Conservation (phyloP, 108 stramenopile species). For the Nannochloropsis gaditana region DNA sequence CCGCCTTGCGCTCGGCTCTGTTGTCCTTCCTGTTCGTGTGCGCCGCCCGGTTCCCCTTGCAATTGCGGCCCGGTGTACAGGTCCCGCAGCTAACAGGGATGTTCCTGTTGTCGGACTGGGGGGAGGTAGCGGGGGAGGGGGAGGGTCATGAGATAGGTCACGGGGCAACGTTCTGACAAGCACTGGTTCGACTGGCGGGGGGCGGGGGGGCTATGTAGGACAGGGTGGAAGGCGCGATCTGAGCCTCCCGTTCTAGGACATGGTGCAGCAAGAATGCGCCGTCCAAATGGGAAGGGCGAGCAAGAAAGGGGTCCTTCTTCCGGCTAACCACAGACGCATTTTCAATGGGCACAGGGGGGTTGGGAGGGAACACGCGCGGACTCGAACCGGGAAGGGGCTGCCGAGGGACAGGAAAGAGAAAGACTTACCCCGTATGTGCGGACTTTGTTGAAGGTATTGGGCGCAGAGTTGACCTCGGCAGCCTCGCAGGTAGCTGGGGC, state of each 20-base stretch:
- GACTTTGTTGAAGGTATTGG: neutral
- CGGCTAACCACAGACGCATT: too few species aligned
- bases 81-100: neutral
- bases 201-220: neutral
- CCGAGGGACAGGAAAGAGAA: neutral
- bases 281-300: too few species aligned
- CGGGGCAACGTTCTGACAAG: too few species aligned
- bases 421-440: neutral
- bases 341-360: too few species aligned
- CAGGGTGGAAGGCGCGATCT: neutral
- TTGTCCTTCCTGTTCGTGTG: neutral
- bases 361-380: too few species aligned
- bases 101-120: neutral
- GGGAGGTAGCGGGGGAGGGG: neutral
- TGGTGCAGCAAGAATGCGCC: too few species aligned
- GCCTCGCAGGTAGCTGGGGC: neutral
- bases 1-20: neutral
- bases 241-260: too few species aligned
- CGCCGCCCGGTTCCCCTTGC: neutral
- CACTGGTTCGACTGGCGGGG: too few species aligned
- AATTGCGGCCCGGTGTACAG: neutral
- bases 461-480: neutral
- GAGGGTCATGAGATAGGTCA: neutral
- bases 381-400: neutral
- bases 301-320: too few species aligned